A percentile compares a stretch with the other conserved stretches of the same genome.
Evolutionary conservation across 331 rosid species (phyloP).

Genomic region (Malus hybrid): DNA sequence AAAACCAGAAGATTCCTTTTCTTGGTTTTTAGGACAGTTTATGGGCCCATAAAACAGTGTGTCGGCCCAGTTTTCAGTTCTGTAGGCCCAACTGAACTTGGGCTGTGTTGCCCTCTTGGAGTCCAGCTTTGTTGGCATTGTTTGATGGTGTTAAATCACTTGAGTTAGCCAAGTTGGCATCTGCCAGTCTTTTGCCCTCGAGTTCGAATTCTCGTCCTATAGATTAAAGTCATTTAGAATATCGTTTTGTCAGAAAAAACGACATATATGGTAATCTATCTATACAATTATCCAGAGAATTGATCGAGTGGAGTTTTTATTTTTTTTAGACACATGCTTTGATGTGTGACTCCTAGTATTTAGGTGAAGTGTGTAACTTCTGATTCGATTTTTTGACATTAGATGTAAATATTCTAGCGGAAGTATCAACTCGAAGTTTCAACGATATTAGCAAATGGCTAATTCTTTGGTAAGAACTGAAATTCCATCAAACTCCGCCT

Average conservation of each 20-base stretch:
- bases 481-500: neutral
- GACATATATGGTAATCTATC: neutral
- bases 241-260: neutral
- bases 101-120: neutral
- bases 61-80: neutral
- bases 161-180: neutral
- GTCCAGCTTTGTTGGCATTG: neutral
- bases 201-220: neutral
- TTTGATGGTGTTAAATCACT: neutral
- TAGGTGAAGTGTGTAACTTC: neutral
- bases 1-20: neutral
- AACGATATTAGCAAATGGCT: conserved; percentile 18
- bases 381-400: neutral
- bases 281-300: neutral
- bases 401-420: neutral
- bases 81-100: neutral
- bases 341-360: too few relatives aligned
- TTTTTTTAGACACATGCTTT: too few relatives aligned
- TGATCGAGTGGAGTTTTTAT: too few relatives aligned
- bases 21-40: neutral
- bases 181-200: neutral
- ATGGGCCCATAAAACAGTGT: neutral
- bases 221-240: neutral
- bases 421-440: neutral
- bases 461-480: conserved; percentile 15